phyloP scores from a whole-genome alignment of 331 rosid species.

The Dryas integrifolia region DNA sequence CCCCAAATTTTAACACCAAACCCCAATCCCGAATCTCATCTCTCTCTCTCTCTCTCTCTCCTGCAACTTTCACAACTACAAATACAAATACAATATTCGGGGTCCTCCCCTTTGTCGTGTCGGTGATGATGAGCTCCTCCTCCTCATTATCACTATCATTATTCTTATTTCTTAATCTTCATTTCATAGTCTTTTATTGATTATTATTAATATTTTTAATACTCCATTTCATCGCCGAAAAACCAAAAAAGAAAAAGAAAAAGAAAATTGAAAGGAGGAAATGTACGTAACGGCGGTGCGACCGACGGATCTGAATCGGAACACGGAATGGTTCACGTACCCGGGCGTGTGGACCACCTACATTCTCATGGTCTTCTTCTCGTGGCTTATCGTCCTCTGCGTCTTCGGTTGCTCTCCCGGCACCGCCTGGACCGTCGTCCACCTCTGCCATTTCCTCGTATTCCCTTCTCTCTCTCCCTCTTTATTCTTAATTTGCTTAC shows the following conservation, averaged over 20 bases:
- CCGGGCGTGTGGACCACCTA: slow-evolving; percentile 48
- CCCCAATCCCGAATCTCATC: slow-evolving; percentile 7
- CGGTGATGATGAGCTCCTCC: slow-evolving; percentile 23
- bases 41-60: neutral
- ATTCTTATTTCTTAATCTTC: neutral
- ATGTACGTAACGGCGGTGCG: slow-evolving; percentile 43
- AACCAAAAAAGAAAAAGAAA: neutral
- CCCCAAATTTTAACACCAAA: neutral
- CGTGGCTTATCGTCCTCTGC: slow-evolving; percentile 41
- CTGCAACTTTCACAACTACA: neutral
- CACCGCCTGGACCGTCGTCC: slow-evolving; percentile 50
- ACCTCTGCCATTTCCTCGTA: slow-evolving; percentile 42
- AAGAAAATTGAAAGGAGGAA: neutral
- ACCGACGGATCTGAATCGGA: slow-evolving; percentile 51
- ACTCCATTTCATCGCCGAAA: neutral
- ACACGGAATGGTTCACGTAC: slow-evolving; percentile 49
- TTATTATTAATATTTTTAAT: too few species aligned
- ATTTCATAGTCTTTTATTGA: neutral
- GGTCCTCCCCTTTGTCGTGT: neutral
- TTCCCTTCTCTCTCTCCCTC: neutral
- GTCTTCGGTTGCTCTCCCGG: slow-evolving; percentile 39
- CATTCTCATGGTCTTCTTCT: slow-evolving; percentile 40
- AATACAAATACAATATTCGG: too few species aligned
- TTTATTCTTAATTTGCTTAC: neutral
- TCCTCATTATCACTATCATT: slow-evolving; percentile 1